A percentile compares a stretch with the other conserved stretches of the same genome.
Evolutionary conservation across 345 rosid species (phyloP).

Genomic region (Pelargonium nanum): DNA sequence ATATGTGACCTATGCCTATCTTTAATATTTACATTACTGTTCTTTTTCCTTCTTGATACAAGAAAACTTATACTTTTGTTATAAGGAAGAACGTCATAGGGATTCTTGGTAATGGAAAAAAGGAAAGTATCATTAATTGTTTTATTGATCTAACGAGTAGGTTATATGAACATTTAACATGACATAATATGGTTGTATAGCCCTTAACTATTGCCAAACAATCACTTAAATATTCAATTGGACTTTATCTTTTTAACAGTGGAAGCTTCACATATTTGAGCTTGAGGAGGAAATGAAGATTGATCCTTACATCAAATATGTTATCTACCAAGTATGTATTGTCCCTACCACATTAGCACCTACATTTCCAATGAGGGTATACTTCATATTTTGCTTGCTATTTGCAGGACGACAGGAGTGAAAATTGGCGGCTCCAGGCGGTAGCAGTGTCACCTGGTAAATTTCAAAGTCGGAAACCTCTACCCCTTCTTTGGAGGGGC

Average conservation of each 20-base stretch:
- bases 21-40: no score
- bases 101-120: neutral
- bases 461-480: constrained; percentile 68
- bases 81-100: no score
- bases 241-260: constrained; percentile 25
- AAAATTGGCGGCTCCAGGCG: constrained; percentile 69
- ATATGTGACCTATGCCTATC: neutral
- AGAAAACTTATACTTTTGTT: no score
- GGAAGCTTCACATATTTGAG: constrained; percentile 79
- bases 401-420: constrained; percentile 60
- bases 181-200: neutral
- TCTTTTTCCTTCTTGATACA: no score
- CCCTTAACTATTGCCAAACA: neutral
- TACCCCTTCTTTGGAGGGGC: constrained; percentile 72
- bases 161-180: neutral
- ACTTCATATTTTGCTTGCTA: neutral
- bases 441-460: constrained; percentile 73
- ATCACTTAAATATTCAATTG: neutral
- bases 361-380: neutral
- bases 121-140: neutral
- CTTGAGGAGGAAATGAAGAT: constrained; percentile 72
- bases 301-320: constrained; percentile 59
- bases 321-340: constrained; percentile 41
- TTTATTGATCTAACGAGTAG: neutral
- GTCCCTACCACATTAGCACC: no score